A percentile compares a stretch with the other conserved stretches of the same genome.
Evolutionary conservation across 2,329 filamentous ascomycete genomes (phyloP).

Genomic region (Fusarium tjaetaba): DNA sequence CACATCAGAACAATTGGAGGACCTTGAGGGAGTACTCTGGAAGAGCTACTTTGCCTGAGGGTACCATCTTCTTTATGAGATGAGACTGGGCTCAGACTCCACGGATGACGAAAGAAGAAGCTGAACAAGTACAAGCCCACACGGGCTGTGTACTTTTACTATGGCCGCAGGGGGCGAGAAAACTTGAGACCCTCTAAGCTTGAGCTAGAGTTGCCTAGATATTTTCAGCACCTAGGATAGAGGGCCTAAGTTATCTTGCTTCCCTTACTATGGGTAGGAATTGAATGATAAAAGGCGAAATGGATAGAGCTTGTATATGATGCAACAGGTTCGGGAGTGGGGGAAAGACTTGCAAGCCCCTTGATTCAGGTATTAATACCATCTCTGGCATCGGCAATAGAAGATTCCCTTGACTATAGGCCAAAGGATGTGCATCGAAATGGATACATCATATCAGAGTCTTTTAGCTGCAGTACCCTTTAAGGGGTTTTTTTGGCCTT

Average conservation of each 20-base stretch:
- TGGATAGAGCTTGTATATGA: conserved; percentile 40
- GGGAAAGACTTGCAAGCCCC: conserved; percentile 2
- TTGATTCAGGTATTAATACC: background rate
- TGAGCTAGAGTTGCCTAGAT: background rate
- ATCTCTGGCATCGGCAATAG: background rate
- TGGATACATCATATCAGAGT: background rate
- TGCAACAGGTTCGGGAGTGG: conserved; percentile 9
- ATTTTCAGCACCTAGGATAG: background rate
- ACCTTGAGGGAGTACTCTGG: conserved; percentile 95
- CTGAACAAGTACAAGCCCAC: background rate
- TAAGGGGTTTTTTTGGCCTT: too few species aligned
- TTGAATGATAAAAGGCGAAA: conserved; percentile 9
- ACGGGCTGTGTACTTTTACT: conserved; percentile 26
- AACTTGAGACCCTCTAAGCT: background rate
- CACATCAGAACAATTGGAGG: conserved; percentile 90
- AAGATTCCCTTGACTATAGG: background rate
- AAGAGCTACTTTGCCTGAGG: conserved; percentile 96
- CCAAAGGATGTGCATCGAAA: background rate
- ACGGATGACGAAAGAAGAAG: background rate
- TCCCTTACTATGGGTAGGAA: background rate
- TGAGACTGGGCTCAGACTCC: conserved; percentile 8
- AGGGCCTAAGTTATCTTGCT: background rate
- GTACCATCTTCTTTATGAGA: conserved; percentile 6
- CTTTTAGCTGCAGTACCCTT: background rate
- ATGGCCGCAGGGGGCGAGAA: background rate